Conservation (phyloP, 108 stramenopile genomes). For the Cyclotella cryptica region DNA sequence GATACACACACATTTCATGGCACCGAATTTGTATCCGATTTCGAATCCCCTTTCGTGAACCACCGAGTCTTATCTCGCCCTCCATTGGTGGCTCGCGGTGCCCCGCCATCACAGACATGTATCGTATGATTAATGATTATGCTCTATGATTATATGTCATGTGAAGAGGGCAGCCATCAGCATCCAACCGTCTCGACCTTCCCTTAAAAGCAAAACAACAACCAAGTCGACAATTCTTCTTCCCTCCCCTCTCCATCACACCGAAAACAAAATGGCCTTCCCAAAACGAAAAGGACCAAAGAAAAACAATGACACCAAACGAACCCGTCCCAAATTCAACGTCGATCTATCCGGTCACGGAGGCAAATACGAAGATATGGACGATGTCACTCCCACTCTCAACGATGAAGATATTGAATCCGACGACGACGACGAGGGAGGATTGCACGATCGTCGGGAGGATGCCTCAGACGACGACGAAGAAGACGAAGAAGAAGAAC, state of each 20-base stretch:
- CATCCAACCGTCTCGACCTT: too few relatives aligned
- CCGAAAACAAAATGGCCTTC: neutral
- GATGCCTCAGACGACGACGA: constrained; percentile 54
- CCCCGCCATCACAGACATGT: too few relatives aligned
- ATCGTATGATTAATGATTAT: too few relatives aligned
- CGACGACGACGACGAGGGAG: constrained; percentile 55
- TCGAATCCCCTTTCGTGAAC: too few relatives aligned
- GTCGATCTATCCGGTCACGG: constrained; percentile 49
- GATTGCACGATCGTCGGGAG: constrained; percentile 34
- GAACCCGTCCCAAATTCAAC: constrained; percentile 26
- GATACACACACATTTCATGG: too few relatives aligned
- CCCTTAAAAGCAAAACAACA: too few relatives aligned
- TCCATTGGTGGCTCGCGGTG: too few relatives aligned
- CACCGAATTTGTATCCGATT: too few relatives aligned
- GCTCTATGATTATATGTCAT: too few relatives aligned
- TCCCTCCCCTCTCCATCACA: neutral
- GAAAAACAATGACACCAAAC: constrained; percentile 1
- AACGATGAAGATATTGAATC: constrained; percentile 49
- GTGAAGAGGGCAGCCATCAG: too few relatives aligned
- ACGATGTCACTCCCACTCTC: constrained; percentile 18
- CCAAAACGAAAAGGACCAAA: constrained; percentile 10
- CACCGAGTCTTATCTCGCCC: too few relatives aligned
- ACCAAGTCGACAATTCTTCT: too few relatives aligned
- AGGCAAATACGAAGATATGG: constrained; percentile 32
- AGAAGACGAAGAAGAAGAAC: constrained; percentile 52